Evolutionary conservation across 2,329 filamentous ascomycete species (phyloP).

Genomic region (Mycosphaerella arachidis): DNA sequence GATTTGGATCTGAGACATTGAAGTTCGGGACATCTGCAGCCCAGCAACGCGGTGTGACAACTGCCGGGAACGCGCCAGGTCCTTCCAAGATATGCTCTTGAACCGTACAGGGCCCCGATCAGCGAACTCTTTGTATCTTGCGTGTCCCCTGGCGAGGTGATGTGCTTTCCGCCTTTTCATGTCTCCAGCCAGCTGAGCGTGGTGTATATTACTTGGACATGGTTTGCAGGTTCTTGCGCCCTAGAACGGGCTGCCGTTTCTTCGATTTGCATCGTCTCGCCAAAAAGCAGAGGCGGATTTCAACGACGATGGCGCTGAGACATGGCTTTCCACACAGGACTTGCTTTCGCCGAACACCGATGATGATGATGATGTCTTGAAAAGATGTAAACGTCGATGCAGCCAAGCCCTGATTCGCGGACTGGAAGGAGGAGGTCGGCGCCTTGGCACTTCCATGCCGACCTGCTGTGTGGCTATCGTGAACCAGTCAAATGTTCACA

Average conservation of each 20-base stretch:
- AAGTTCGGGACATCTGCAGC: background rate
- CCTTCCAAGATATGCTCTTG: no score
- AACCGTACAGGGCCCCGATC: no score
- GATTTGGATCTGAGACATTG: background rate
- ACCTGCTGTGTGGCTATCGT: background rate
- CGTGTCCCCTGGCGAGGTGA: no score
- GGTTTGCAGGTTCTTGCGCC: no score
- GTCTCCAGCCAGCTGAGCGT: no score
- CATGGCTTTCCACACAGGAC: background rate
- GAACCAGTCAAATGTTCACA: constrained; percentile 8
- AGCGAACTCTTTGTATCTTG: no score
- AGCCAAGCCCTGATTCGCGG: background rate
- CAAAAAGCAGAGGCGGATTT: background rate
- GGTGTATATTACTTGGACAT: no score
- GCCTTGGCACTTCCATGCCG: no score
- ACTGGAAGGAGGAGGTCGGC: background rate
- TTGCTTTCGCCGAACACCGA: background rate
- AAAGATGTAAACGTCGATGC: background rate
- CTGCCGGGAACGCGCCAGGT: no score
- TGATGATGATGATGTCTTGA: background rate
- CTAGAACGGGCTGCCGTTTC: no score
- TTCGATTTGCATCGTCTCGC: no score
- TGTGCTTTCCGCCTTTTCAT: no score
- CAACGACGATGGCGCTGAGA: background rate
- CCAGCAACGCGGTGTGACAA: background rate